phyloP scores from a whole-genome alignment of 108 stramenopile species.

The Nitzschia palea region DNA sequence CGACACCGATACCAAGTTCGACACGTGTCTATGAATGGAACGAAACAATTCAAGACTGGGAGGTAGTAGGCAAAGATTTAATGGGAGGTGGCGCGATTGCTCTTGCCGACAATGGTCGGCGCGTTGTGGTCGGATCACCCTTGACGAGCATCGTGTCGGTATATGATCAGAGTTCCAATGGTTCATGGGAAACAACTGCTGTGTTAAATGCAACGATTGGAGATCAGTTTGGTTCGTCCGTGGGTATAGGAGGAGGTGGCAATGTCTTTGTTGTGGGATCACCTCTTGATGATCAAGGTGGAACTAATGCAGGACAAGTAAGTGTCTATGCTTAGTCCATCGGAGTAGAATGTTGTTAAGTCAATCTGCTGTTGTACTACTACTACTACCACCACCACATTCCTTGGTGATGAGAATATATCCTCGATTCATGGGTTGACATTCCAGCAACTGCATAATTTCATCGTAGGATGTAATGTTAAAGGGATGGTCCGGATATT shows the following conservation, averaged over 20 bases:
- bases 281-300: not conserved
- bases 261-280: conserved; percentile 11
- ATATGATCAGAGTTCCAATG: not conserved
- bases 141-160: not conserved
- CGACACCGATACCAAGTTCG: not conserved
- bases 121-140: conserved; percentile 8
- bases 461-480: not conserved
- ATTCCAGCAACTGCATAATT: conserved; percentile 28
- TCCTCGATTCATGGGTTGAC: conserved; percentile 52
- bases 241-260: conserved; percentile 6
- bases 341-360: not conserved
- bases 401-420: conserved; percentile 44
- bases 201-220: not conserved
- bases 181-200: not conserved
- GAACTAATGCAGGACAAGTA: conserved; percentile 3
- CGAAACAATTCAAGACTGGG: not conserved
- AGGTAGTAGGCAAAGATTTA: not conserved
- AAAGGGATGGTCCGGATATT: conserved; percentile 4
- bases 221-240: conserved; percentile 5
- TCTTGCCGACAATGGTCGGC: not conserved
- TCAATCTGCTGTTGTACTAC: not conserved
- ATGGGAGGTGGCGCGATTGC: conserved; percentile 15
- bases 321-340: not conserved
- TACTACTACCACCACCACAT: not conserved
- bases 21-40: conserved; percentile 7